Evolutionary conservation across 2,329 filamentous ascomycete species (phyloP).

Genomic region (Thyridium curvatum): DNA sequence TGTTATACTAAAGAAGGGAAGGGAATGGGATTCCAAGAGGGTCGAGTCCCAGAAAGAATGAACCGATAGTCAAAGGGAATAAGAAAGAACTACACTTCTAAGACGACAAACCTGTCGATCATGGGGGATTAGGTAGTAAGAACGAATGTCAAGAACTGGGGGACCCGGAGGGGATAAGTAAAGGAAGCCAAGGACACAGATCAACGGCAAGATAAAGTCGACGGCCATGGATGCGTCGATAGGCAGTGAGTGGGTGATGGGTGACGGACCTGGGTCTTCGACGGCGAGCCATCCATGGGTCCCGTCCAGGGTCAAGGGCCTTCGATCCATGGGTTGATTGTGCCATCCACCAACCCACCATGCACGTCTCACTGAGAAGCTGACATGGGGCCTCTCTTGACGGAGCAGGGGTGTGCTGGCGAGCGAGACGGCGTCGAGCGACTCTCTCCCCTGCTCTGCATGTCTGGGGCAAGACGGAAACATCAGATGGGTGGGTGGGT

Average conservation of each 20-base stretch:
- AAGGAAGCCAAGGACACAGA: conserved; percentile 27
- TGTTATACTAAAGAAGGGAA: conserved; percentile 35
- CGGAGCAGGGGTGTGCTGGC: conserved; percentile 20
- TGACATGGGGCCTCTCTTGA: conserved; percentile 28
- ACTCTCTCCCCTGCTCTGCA: conserved; percentile 14
- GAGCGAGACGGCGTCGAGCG: conserved; percentile 18
- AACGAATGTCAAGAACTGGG: conserved; percentile 31
- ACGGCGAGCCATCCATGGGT: conserved; percentile 13
- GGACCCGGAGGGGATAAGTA: conserved; percentile 42
- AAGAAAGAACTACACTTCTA: conserved; percentile 36
- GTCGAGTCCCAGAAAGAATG: conserved; percentile 40
- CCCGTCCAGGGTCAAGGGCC: conserved; percentile 6
- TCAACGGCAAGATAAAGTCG: conserved; percentile 27
- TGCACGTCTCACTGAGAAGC: conserved; percentile 45
- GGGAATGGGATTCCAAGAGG: conserved; percentile 33
- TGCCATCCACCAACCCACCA: conserved; percentile 21
- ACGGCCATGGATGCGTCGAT: conserved; percentile 21
- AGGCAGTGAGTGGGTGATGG: conserved; percentile 20
- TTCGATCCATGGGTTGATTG: too few relatives aligned
- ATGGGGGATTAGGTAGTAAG: conserved; percentile 28
- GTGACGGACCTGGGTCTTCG: too few relatives aligned
- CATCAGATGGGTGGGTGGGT: conserved; percentile 29
- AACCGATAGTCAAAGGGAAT: conserved; percentile 39
- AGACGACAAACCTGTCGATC: conserved; percentile 43
- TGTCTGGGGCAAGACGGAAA: conserved; percentile 37